phyloP scores from a whole-genome alignment of 179 eudicot species.

The Nepenthes alata region DNA sequence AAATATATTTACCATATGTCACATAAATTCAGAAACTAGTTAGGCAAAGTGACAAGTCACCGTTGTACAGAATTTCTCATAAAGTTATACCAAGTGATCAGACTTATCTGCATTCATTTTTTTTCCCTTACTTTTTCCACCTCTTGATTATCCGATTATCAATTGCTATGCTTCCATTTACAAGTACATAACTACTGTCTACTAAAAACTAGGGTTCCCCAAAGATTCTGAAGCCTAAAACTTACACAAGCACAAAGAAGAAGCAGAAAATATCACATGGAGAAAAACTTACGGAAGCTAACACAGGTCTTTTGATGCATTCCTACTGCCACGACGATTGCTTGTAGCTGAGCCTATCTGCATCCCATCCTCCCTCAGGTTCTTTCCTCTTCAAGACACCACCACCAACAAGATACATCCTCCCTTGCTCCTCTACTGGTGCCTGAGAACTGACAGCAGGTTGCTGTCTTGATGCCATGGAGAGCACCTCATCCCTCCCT shows the following conservation, averaged over 20 bases:
- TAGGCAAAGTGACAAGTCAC: too few relatives aligned
- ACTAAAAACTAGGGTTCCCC: too few relatives aligned
- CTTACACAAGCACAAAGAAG: too few relatives aligned
- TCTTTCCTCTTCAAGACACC: constrained; percentile 33
- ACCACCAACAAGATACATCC: constrained; percentile 29
- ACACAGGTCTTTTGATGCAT: constrained; percentile 11
- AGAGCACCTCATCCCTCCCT: constrained; percentile 24
- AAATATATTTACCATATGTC: too few relatives aligned
- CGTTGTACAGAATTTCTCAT: too few relatives aligned
- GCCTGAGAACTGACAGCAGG: constrained; percentile 20
- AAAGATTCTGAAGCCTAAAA: too few relatives aligned
- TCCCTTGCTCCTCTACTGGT: constrained; percentile 28
- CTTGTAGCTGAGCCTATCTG: constrained; percentile 53
- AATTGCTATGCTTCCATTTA: too few relatives aligned
- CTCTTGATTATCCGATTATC: not conserved
- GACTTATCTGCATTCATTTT: too few relatives aligned
- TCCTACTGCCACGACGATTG: constrained; percentile 69
- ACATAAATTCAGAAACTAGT: too few relatives aligned
- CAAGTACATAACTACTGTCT: too few relatives aligned
- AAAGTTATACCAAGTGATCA: too few relatives aligned
- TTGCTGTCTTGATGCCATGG: constrained; percentile 19
- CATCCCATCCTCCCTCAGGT: constrained; percentile 47
- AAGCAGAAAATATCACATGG: not conserved
- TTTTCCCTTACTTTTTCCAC: not conserved
- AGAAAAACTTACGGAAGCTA: constrained; percentile 19